Percentiles rank a stretch among this genome's conserved stretches.
phyloP scores from a whole-genome alignment of 441 rosid species.

The Gossypium schwendimanii region DNA sequence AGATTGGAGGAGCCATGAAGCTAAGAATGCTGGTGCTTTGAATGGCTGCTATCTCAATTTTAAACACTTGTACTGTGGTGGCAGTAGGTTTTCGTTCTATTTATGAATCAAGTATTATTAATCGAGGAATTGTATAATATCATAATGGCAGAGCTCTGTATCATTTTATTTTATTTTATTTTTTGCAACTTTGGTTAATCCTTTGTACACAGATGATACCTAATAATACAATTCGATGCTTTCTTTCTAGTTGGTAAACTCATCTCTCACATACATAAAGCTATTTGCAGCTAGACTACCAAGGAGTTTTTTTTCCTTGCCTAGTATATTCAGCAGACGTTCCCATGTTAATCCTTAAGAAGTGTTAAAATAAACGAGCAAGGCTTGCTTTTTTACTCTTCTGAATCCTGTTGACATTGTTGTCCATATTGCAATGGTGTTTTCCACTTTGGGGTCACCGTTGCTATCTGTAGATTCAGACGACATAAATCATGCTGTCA shows the following conservation, averaged over 20 bases:
- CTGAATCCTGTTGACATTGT: background rate
- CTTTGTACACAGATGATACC: background rate
- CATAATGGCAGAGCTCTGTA: background rate
- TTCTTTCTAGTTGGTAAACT: background rate
- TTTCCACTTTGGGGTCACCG: background rate
- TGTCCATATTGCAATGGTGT: background rate
- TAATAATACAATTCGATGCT: background rate
- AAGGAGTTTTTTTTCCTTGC: background rate
- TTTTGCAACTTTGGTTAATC: background rate
- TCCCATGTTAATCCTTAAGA: background rate
- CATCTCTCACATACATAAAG: background rate
- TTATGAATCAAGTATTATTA: background rate
- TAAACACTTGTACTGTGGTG: background rate
- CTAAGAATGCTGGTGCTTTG: conserved; percentile 7
- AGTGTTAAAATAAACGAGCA: background rate
- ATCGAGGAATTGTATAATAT: background rate
- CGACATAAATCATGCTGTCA: conserved; percentile 6
- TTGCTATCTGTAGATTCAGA: background rate
- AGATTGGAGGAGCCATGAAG: conserved; percentile 5
- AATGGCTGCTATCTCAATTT: conserved; percentile 9
- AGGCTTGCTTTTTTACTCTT: background rate
- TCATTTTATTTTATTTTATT: background rate
- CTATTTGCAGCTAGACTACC: background rate
- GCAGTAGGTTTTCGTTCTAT: background rate
- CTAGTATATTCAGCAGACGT: background rate